Evolutionary conservation across 106 monocot genomes (phyloP).

Genomic region (Dioscorea dumetorum): DNA sequence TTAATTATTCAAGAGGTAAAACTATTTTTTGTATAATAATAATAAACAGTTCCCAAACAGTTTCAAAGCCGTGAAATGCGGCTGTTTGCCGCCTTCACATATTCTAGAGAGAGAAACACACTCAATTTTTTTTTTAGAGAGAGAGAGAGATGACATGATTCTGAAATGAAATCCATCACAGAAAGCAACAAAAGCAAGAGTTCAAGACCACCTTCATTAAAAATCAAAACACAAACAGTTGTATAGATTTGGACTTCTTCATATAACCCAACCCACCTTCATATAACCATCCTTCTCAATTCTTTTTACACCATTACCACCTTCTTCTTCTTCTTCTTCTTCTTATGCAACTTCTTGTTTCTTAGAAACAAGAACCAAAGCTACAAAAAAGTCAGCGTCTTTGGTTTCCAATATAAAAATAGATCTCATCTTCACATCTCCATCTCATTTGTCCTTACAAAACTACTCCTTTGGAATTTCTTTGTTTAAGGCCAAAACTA

Average conservation of each 20-base stretch:
- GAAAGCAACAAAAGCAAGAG: constrained; percentile 5
- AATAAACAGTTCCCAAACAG: neutral
- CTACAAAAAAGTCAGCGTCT: neutral
- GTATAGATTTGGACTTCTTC: neutral
- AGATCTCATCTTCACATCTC: neutral
- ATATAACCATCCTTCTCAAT: too few relatives aligned
- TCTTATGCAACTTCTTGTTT: too few relatives aligned
- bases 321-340: too few relatives aligned
- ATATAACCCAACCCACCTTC: too few relatives aligned
- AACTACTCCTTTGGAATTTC: neutral
- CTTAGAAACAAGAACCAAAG: too few relatives aligned
- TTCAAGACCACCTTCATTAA: neutral
- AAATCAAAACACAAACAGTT: constrained; percentile 2
- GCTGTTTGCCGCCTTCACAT: constrained; percentile 21
- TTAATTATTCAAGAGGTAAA: too few relatives aligned
- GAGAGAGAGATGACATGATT: neutral
- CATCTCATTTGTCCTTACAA: neutral
- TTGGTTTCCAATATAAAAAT: neutral
- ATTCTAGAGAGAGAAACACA: too few relatives aligned
- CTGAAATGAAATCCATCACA: neutral
- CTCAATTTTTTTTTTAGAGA: neutral
- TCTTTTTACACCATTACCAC: too few relatives aligned
- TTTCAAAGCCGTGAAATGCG: constrained; percentile 42
- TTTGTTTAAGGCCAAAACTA: neutral
- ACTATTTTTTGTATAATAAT: too few relatives aligned